phyloP scores from a whole-genome alignment of 495 filamentous ascomycete species.

The Hypoxylon cercidicola region DNA sequence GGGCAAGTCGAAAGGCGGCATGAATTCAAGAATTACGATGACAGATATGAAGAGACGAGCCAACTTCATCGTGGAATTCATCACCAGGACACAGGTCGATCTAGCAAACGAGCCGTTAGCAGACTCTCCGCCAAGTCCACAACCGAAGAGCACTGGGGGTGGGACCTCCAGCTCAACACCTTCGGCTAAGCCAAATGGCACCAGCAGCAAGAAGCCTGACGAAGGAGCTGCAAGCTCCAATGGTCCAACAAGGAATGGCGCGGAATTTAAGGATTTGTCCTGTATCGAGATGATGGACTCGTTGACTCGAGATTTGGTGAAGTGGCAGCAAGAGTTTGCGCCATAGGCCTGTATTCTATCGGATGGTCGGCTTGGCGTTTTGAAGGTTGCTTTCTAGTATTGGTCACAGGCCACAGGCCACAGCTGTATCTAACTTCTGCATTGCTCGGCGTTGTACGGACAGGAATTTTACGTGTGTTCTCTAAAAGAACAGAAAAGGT shows the following conservation, averaged over 20 bases:
- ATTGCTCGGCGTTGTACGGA: conserved; percentile 30
- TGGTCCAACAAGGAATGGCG: conserved; percentile 21
- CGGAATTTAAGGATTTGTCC: conserved; percentile 72
- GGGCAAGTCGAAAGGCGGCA: conserved; percentile 52
- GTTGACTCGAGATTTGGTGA: conserved; percentile 76
- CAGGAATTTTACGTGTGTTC: conserved; percentile 1
- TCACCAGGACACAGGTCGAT: conserved; percentile 89
- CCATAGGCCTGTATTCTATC: conserved; percentile 32
- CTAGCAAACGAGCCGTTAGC: conserved; percentile 66
- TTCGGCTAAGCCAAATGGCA: conserved; percentile 49
- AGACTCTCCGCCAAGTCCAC: conserved; percentile 24
- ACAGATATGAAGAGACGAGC: conserved; percentile 91
- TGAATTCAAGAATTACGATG: conserved; percentile 79
- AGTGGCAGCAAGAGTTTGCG: conserved; percentile 75
- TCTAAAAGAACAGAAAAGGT: conserved; percentile 6
- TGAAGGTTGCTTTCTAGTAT: conserved; percentile 12
- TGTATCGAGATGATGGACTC: conserved; percentile 87
- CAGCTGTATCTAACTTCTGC: conserved; percentile 11
- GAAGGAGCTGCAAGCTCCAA: conserved; percentile 11
- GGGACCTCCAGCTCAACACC: conserved; percentile 29
- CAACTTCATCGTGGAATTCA: conserved; percentile 85
- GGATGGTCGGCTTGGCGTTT: conserved; percentile 20
- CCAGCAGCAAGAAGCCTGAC: conserved; percentile 37
- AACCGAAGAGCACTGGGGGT: conserved; percentile 25
- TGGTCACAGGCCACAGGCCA: neutral